These are phyloP conservation scores for Papiliotrema fonsecae DNA, from an alignment of 1,284 basidiomycete species.

Conservation along the genomic window DNA sequence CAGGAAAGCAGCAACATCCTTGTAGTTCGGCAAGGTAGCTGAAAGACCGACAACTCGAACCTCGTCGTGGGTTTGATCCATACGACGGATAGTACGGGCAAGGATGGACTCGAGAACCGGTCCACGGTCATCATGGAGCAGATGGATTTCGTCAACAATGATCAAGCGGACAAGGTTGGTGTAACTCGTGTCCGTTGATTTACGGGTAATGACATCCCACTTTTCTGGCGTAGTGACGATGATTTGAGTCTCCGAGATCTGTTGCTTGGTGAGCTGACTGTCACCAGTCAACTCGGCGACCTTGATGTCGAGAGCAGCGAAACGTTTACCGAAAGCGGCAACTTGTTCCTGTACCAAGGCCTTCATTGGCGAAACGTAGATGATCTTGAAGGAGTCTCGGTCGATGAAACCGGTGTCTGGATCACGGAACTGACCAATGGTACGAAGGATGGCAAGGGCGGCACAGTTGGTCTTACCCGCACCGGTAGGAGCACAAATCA, in stretches of 20 bases:
- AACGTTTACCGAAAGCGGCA: constrained; percentile 81
- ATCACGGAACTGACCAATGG: constrained; percentile 78
- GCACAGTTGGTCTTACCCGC: constrained; percentile 99
- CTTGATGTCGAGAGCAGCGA: constrained; percentile 74
- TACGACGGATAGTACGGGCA: constrained; percentile 83
- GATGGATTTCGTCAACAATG: constrained; percentile 97
- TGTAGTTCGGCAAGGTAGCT: constrained; percentile 95
- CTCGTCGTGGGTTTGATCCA: constrained; percentile 91
- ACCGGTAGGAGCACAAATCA: constrained; percentile 96
- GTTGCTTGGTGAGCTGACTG: constrained; percentile 95
- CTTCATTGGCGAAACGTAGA: constrained; percentile 99
- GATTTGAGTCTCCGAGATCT: constrained; percentile 95
- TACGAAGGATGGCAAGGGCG: constrained; percentile 86
- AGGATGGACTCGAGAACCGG: constrained; percentile 93
- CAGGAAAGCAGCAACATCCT: constrained; percentile 97
- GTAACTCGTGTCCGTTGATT: constrained; percentile 94
- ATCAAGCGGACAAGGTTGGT: constrained; percentile 94
- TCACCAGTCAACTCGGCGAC: constrained; percentile 97
- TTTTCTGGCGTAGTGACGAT: constrained; percentile 99
- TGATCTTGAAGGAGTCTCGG: constrained; percentile 88
- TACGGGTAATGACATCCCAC: constrained; percentile 98
- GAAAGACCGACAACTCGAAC: constrained; percentile 93
- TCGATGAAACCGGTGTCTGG: constrained; percentile 80
- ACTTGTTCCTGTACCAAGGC: constrained; percentile 97
- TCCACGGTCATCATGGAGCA: constrained; percentile 96